Conservation (phyloP, 2,329 filamentous ascomycete species). For the Botrytis deweyae region DNA sequence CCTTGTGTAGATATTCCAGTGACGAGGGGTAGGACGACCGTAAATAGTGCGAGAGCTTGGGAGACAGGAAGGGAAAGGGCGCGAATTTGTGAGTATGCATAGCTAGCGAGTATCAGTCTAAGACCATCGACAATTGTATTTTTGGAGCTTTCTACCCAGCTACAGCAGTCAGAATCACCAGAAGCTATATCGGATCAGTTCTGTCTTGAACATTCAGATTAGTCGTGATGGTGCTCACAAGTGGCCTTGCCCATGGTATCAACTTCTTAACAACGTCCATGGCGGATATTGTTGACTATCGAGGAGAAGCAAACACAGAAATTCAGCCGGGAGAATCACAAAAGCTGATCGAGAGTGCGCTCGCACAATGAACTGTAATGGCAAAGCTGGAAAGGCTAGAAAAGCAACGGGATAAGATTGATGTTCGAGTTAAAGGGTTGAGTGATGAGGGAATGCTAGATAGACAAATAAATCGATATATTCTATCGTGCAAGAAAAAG, state of each 20-base stretch:
- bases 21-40: slow-evolving; percentile 36
- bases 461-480: not conserved
- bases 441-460: not conserved
- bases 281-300: not conserved
- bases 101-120: slow-evolving; percentile 28
- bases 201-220: not conserved
- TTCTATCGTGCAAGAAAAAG: not conserved
- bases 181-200: slow-evolving; percentile 30
- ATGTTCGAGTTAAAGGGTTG: not conserved
- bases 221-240: slow-evolving; percentile 27
- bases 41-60: slow-evolving; percentile 35
- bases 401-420: not conserved
- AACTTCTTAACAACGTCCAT: slow-evolving; percentile 28
- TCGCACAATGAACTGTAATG: not conserved
- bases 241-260: slow-evolving; percentile 28
- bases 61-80: slow-evolving; percentile 37
- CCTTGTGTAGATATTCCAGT: slow-evolving; percentile 35
- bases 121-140: not conserved
- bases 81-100: slow-evolving; percentile 36
- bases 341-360: not conserved
- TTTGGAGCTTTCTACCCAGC: slow-evolving; percentile 31
- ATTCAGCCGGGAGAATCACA: not conserved
- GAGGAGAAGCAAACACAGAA: slow-evolving; percentile 13
- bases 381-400: not conserved
- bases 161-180: slow-evolving; percentile 33